phyloP scores from a whole-genome alignment of 805 yeast species.

The Metschnikowia reukaufii region DNA sequence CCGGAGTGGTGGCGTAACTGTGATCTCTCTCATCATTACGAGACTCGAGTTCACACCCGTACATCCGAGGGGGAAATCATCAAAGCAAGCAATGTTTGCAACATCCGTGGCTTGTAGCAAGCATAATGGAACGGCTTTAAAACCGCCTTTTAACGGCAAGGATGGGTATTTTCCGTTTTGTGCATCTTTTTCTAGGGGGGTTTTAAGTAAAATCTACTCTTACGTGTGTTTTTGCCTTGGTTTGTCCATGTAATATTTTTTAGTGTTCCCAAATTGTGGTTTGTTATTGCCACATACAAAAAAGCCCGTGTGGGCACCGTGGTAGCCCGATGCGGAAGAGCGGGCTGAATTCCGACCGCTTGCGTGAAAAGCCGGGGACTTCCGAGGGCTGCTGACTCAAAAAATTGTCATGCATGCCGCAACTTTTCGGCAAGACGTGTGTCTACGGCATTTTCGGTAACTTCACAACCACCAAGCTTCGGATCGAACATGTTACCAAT shows the following conservation, averaged over 20 bases:
- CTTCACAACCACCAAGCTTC: neutral
- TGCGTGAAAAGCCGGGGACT: neutral
- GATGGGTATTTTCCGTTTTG: no score
- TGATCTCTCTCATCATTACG: neutral
- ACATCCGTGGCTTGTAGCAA: neutral
- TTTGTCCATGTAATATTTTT: no score
- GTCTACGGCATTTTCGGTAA: constrained; percentile 3
- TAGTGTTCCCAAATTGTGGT: no score
- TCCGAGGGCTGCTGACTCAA: constrained; percentile 12
- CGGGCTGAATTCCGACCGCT: neutral
- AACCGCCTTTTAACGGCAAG: neutral
- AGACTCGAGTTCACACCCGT: neutral
- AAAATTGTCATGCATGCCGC: constrained; percentile 13
- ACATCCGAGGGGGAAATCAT: neutral
- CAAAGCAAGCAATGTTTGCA: neutral
- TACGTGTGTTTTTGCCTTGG: no score
- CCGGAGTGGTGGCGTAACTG: neutral
- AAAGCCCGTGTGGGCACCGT: neutral
- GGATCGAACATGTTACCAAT: no score
- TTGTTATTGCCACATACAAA: neutral
- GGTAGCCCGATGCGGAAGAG: neutral
- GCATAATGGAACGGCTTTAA: no score
- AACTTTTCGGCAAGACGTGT: neutral
- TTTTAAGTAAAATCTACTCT: no score
- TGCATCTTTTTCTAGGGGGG: no score